phyloP scores from a whole-genome alignment of 768 basidiomycete genomes.

The Pleurotus platypus region DNA sequence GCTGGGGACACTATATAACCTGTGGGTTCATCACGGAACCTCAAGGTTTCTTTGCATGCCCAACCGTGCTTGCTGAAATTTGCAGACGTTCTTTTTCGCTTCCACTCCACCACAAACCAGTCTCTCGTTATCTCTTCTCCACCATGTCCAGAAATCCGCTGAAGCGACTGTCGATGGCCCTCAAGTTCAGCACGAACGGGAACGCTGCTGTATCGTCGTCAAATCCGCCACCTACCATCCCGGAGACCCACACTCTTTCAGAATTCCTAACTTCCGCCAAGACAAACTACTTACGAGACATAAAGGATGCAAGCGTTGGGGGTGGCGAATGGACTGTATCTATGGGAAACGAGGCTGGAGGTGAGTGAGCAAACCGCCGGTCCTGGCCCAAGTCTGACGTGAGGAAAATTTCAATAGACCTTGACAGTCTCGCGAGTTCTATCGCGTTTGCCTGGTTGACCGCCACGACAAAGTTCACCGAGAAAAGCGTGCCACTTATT shows the following conservation, averaged over 20 bases:
- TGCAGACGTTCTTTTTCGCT: background rate
- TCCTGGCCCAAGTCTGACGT: background rate
- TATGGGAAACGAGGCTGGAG: constrained; percentile 97
- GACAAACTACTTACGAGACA: constrained; percentile 54
- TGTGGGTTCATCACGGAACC: too few relatives aligned
- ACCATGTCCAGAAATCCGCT: constrained; percentile 8
- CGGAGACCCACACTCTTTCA: constrained; percentile 22
- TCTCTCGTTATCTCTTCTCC: background rate
- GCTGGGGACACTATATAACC: background rate
- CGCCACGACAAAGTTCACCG: constrained; percentile 44
- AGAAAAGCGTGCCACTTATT: constrained; percentile 65
- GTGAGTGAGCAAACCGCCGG: constrained; percentile 37
- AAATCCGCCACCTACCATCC: background rate
- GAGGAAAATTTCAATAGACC: constrained; percentile 48
- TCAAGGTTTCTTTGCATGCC: background rate
- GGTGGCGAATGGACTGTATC: constrained; percentile 74
- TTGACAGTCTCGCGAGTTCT: constrained; percentile 85
- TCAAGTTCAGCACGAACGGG: constrained; percentile 25
- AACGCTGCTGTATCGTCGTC: background rate
- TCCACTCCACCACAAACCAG: background rate
- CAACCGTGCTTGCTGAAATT: background rate
- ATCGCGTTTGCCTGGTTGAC: constrained; percentile 81
- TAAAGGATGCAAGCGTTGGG: constrained; percentile 36
- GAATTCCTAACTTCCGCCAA: constrained; percentile 48
- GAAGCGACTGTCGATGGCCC: constrained; percentile 33